These are phyloP conservation scores for Ilyonectria destructans DNA, from an alignment of 2,329 filamentous ascomycete species.

Conservation along the genomic window DNA sequence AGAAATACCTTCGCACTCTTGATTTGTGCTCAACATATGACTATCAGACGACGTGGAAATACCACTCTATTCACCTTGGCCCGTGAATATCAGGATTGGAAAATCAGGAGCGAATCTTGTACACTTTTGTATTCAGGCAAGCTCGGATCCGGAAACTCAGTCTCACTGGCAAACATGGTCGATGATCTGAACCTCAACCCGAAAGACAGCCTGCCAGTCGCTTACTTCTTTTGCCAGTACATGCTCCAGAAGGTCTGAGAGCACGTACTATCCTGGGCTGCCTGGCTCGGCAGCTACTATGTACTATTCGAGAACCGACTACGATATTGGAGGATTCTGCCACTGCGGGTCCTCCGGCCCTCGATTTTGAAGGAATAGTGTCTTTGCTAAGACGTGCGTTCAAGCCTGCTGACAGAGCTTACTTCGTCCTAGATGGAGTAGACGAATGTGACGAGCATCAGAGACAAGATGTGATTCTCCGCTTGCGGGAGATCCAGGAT, in stretches of 20 bases:
- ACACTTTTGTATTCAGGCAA: constrained; percentile 58
- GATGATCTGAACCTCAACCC: constrained; percentile 53
- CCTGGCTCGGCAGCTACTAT: constrained; percentile 57
- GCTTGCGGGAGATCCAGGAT: not conserved
- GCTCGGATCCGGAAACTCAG: constrained; percentile 63
- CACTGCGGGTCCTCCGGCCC: too few relatives aligned
- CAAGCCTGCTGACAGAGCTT: too few relatives aligned
- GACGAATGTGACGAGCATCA: constrained; percentile 31
- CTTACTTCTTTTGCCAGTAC: constrained; percentile 56
- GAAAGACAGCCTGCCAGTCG: constrained; percentile 22
- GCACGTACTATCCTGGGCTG: constrained; percentile 52
- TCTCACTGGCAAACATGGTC: constrained; percentile 62
- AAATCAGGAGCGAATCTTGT: constrained; percentile 1
- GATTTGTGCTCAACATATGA: too few relatives aligned
- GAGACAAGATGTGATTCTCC: constrained; percentile 11
- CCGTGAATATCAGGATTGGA: constrained; percentile 42
- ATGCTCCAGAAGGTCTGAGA: constrained; percentile 50
- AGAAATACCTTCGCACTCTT: constrained; percentile 49
- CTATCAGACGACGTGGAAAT: constrained; percentile 60
- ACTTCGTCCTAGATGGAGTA: constrained; percentile 37
- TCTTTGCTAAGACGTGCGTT: not conserved
- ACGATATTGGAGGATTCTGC: too few relatives aligned
- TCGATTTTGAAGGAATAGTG: too few relatives aligned
- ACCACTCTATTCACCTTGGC: constrained; percentile 45
- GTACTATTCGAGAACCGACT: not conserved